Evolutionary conservation across 2,329 filamentous ascomycete genomes (phyloP), one percentile per base, ranked within the genome.

Genomic region (Pyrenochaeta sp.): DNA sequence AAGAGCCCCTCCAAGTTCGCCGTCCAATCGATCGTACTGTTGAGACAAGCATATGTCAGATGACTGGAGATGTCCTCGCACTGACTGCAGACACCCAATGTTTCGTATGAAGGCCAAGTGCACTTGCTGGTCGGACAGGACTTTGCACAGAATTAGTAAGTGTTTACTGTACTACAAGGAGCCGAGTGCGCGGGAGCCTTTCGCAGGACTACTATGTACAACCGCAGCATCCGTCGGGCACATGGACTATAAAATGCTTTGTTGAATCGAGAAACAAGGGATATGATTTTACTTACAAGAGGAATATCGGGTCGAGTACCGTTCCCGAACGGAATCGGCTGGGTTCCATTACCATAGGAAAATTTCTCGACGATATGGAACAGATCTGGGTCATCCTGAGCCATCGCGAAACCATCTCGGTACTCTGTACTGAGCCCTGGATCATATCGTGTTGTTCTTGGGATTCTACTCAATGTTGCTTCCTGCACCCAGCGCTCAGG

Each of bases 91-190:
- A 76, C 48, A 0, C 32, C 71, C 0, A 76, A 52, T 0, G 71
- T 70, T 0, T 75, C 59, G 28, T 75, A 74, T 0, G 1, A 7
- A 0, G 69, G 66, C 71, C 71, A 76, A 0, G 68, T 69, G 19
- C 73, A 76, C 9, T 74, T 75, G 8, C 67, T 72, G 0, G 61
- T 71, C 0, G 71, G 72, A 13, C 73, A 76, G 0, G 65, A 66
- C n/a, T n/a, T n/a, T n/a, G n/a, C n/a, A n/a, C n/a, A n/a, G n/a
- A n/a, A n/a, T n/a, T n/a, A n/a, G n/a, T n/a, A n/a, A n/a, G n/a
- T n/a, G n/a, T n/a, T n/a, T n/a, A n/a, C n/a, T n/a, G n/a, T n/a
- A n/a, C n/a, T n/a, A n/a, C n/a, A n/a, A n/a, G n/a, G n/a, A n/a
- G n/a, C n/a, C n/a, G n/a, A n/a, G n/a, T n/a, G n/a, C n/a, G n/a